phyloP scores from a whole-genome alignment of 75 land plant species.

The Pinus albicaulis region DNA sequence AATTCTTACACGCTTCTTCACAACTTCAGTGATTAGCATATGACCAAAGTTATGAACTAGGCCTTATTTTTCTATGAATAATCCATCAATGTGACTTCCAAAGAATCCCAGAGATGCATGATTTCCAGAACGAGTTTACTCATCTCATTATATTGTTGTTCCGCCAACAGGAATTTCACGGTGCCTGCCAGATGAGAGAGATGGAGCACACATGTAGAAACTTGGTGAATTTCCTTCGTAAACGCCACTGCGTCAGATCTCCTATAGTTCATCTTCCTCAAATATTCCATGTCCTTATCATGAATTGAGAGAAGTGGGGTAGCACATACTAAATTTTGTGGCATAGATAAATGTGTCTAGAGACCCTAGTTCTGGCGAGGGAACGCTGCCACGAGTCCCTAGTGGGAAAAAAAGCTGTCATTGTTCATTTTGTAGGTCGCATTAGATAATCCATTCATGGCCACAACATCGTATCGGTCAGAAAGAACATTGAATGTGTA shows the following conservation, averaged over 20 bases:
- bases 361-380: constrained; percentile 70
- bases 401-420: constrained; percentile 45
- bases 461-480: too few species aligned
- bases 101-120: too few species aligned
- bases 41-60: too few species aligned
- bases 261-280: constrained; percentile 41
- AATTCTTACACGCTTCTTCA: too few species aligned
- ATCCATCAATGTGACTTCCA: too few species aligned
- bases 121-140: too few species aligned
- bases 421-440: constrained; percentile 49
- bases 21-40: too few species aligned
- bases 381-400: constrained; percentile 65
- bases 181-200: constrained; percentile 36
- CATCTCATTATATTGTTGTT: neutral
- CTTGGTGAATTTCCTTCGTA: constrained; percentile 48
- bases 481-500: too few species aligned
- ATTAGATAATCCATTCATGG: constrained; percentile 25
- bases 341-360: constrained; percentile 40
- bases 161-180: constrained; percentile 36
- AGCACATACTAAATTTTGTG: constrained; percentile 41
- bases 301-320: constrained; percentile 34
- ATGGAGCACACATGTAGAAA: constrained; percentile 35
- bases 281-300: constrained; percentile 61
- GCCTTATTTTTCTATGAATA: too few species aligned
- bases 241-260: constrained; percentile 29